Conservation (phyloP, 2,329 filamentous ascomycete species). For the Neofusicoccum cordaticola region DNA sequence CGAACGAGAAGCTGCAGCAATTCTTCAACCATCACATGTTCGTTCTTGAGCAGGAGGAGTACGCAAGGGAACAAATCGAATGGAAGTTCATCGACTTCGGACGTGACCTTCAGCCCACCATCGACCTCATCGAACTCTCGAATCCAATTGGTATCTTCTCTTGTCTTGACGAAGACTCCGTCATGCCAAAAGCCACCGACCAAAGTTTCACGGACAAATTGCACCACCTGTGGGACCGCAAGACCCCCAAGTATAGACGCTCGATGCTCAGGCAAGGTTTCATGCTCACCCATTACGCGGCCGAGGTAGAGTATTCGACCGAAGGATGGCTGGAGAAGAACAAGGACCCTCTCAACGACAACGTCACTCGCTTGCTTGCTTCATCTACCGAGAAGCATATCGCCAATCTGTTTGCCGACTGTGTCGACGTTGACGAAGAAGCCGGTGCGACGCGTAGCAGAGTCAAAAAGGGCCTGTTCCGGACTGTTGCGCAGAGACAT, state of each 20-base stretch:
- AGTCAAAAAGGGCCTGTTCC: slow-evolving; percentile 95
- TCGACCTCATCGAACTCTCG: slow-evolving; percentile 91
- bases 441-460: slow-evolving; percentile 65
- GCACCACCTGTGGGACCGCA: slow-evolving; percentile 95
- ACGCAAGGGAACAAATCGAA: slow-evolving; percentile 94
- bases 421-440: slow-evolving; percentile 77
- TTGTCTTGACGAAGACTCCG: slow-evolving; percentile 93
- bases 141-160: slow-evolving; percentile 99
- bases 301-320: slow-evolving; percentile 95
- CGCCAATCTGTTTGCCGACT: slow-evolving; percentile 82
- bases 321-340: slow-evolving; percentile 98
- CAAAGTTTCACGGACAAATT: slow-evolving; percentile 96
- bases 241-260: slow-evolving; percentile 86
- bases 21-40: slow-evolving; percentile 99
- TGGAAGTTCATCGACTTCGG: slow-evolving; percentile 99
- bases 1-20: slow-evolving; percentile 98
- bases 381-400: slow-evolving; percentile 80
- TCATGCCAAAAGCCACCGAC: slow-evolving; percentile 98
- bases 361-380: slow-evolving; percentile 84
- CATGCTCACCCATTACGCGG: slow-evolving; percentile 93
- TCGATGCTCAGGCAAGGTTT: slow-evolving; percentile 89
- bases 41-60: slow-evolving; percentile 96
- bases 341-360: slow-evolving; percentile 97
- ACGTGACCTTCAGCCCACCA: slow-evolving; percentile 92
- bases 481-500: slow-evolving; percentile 92